Percentiles rank a stretch among this genome's conserved stretches.
Evolutionary conservation across 2,329 filamentous ascomycete species (phyloP).

Genomic region (Arthrobotrys musiformis): DNA sequence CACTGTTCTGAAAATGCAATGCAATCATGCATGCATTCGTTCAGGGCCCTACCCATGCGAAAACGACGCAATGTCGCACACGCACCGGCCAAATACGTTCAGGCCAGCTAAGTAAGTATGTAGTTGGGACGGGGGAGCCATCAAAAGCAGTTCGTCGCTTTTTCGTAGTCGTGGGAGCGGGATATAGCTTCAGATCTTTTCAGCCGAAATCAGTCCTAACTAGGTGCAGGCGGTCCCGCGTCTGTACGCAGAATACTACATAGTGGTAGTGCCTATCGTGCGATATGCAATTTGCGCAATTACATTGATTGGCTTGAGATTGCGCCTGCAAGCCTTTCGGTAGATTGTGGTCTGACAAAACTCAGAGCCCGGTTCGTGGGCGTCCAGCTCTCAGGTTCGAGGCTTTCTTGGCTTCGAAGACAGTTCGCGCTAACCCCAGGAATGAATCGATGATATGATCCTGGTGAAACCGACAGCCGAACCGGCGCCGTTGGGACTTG

Average conservation of each 20-base stretch:
- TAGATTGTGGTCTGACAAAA: conserved; percentile 28
- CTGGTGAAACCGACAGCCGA: conserved; percentile 17
- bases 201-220: conserved; percentile 20
- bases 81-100: conserved; percentile 16
- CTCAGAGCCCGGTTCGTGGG: background rate
- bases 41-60: conserved; percentile 1
- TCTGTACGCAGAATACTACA: background rate
- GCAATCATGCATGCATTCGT: conserved; percentile 7
- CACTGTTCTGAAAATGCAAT: conserved; percentile 20
- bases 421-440: background rate
- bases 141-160: background rate
- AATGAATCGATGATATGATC: background rate
- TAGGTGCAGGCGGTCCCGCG: background rate
- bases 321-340: conserved; percentile 13
- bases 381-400: conserved; percentile 18
- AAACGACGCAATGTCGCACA: conserved; percentile 43
- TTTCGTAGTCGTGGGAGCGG: conserved; percentile 6
- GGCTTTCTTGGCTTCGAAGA: conserved; percentile 7
- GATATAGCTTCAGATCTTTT: conserved; percentile 30
- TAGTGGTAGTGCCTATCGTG: background rate
- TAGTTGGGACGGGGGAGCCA: background rate
- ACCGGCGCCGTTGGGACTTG: conserved; percentile 20
- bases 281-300: background rate
- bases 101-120: conserved; percentile 2
- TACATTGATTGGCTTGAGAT: conserved; percentile 20